phyloP scores from a whole-genome alignment of 1,284 basidiomycete genomes.

The Malassezia vespertilionis region DNA sequence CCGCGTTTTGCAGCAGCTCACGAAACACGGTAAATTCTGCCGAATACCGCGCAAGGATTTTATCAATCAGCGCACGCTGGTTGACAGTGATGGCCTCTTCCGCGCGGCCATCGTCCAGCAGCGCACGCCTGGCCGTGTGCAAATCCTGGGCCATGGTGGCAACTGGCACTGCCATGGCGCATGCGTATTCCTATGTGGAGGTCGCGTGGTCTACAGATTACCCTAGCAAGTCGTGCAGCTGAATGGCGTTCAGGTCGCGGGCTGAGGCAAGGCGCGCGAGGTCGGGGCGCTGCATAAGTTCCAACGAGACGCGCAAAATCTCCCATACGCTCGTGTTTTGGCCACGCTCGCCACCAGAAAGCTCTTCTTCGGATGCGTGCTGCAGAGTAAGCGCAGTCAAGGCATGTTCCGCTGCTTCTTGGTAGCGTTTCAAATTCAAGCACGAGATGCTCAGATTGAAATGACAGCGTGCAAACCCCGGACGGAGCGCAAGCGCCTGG shows the following conservation, averaged over 20 bases:
- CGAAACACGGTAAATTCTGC: slow-evolving; percentile 73
- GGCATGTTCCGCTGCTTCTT: slow-evolving; percentile 42
- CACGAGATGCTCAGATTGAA: slow-evolving; percentile 43
- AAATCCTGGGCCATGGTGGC: slow-evolving; percentile 3
- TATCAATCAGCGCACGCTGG: slow-evolving; percentile 56
- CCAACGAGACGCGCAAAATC: slow-evolving; percentile 39
- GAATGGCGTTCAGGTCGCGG: slow-evolving; percentile 30
- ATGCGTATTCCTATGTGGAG: not conserved
- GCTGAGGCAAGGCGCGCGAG: slow-evolving; percentile 23
- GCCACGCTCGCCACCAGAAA: slow-evolving; percentile 15
- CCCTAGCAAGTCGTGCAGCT: slow-evolving; percentile 28
- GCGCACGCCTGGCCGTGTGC: slow-evolving; percentile 20
- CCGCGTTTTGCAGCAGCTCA: slow-evolving; percentile 87
- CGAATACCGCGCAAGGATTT: slow-evolving; percentile 78
- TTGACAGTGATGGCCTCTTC: slow-evolving; percentile 80
- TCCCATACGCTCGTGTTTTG: slow-evolving; percentile 38
- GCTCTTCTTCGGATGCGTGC: slow-evolving; percentile 24
- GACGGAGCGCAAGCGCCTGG: slow-evolving; percentile 76
- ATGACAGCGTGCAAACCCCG: slow-evolving; percentile 67
- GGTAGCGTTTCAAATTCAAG: slow-evolving; percentile 42
- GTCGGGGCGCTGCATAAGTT: slow-evolving; percentile 38
- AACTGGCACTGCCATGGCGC: not conserved
- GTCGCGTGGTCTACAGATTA: not conserved
- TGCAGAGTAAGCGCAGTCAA: slow-evolving; percentile 42
- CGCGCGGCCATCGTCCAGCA: slow-evolving; percentile 27